A percentile compares a stretch with the other conserved stretches of the same genome.
phyloP scores from a whole-genome alignment of 495 filamentous ascomycete genomes.

The Alectoria sarmentosa region DNA sequence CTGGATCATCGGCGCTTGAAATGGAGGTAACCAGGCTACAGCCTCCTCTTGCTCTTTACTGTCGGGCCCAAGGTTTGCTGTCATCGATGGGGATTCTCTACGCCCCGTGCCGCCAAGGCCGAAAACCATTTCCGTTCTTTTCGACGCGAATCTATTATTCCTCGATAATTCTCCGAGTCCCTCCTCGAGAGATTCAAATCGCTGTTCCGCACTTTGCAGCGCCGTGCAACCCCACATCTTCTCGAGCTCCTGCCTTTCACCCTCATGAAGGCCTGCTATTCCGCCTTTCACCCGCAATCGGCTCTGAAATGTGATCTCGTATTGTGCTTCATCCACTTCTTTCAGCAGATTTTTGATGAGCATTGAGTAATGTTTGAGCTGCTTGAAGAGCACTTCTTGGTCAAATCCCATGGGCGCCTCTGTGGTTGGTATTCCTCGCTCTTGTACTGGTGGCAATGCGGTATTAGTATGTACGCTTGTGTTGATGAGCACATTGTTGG shows the following conservation, averaged over 20 bases:
- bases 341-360: background rate
- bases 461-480: background rate
- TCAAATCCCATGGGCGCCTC: background rate
- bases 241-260: background rate
- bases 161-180: background rate
- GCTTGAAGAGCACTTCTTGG: conserved; percentile 11
- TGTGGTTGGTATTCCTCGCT: conserved; percentile 2
- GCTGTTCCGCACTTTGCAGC: background rate
- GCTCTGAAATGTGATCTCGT: background rate
- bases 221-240: background rate
- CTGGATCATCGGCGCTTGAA: no score
- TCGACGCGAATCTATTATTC: background rate
- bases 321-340: background rate
- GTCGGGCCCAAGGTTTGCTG: no score
- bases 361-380: background rate
- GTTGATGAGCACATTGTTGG: background rate
- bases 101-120: no score
- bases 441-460: background rate
- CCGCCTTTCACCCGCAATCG: background rate
- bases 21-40: background rate
- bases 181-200: background rate
- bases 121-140: no score
- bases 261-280: background rate
- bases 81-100: no score
- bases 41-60: no score